phyloP scores from a whole-genome alignment of 805 yeast species.

The Vanderwaltozyma tropicalis region DNA sequence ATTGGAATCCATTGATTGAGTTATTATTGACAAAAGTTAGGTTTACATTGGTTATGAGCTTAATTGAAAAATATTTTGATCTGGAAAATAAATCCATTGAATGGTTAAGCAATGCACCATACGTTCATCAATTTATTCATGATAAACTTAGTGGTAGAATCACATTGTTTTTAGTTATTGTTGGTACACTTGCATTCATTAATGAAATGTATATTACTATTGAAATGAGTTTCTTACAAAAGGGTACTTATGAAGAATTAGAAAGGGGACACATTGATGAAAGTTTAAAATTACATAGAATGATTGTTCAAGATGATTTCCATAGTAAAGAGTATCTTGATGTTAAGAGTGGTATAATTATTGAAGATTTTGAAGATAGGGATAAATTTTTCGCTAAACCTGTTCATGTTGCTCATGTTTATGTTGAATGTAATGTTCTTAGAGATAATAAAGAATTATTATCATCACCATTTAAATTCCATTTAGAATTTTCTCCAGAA shows the following conservation, averaged over 20 bases:
- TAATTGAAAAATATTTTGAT: slow-evolving; percentile 9
- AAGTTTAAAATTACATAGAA: slow-evolving; percentile 20
- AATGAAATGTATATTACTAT: slow-evolving; percentile 27
- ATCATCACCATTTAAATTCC: slow-evolving; percentile 40
- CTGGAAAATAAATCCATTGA: slow-evolving; percentile 14
- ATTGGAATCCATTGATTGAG: too few relatives aligned
- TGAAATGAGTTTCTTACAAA: slow-evolving; percentile 27
- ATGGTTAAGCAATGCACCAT: slow-evolving; percentile 9
- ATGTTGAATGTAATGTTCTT: slow-evolving; percentile 40
- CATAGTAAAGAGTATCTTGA: slow-evolving; percentile 26
- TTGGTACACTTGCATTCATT: slow-evolving; percentile 26
- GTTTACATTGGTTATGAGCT: not conserved
- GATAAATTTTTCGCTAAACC: slow-evolving; percentile 64
- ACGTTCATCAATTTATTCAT: slow-evolving; percentile 18
- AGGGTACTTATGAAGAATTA: slow-evolving; percentile 25
- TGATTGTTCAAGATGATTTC: slow-evolving; percentile 25
- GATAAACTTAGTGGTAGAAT: slow-evolving; percentile 26
- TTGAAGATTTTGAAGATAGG: slow-evolving; percentile 35
- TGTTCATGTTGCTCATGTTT: slow-evolving; percentile 68
- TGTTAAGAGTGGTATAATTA: slow-evolving; percentile 24
- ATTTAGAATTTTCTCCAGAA: slow-evolving; percentile 73
- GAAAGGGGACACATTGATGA: slow-evolving; percentile 25
- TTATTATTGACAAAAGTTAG: not conserved
- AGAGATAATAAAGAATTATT: slow-evolving; percentile 14
- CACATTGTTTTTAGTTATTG: slow-evolving; percentile 22